These are phyloP conservation scores for Boletales sp. DNA, from an alignment of 768 basidiomycete genomes.

Conservation along the genomic window DNA sequence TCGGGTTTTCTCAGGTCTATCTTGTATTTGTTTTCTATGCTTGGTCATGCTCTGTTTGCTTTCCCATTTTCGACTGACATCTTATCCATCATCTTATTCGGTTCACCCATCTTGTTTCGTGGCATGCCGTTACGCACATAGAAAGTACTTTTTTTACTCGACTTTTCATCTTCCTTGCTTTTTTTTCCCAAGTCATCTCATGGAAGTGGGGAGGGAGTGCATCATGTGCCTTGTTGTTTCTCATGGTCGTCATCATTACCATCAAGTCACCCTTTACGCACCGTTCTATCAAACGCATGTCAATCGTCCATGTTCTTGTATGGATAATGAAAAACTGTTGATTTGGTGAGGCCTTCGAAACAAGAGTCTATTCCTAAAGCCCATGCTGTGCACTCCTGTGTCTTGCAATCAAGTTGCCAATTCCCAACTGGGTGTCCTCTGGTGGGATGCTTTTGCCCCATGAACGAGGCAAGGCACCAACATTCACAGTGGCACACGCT, in stretches of 20 bases:
- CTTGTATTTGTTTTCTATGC: conserved; percentile 13
- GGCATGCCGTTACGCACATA: conserved; percentile 28
- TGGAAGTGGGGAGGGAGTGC: too few relatives aligned
- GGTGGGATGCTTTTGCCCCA: too few relatives aligned
- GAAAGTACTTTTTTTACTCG: conserved; percentile 3
- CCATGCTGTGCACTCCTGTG: too few relatives aligned
- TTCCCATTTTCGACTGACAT: conserved; percentile 11
- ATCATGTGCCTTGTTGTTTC: conserved; percentile 13
- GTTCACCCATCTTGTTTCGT: conserved; percentile 12
- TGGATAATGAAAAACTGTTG: too few relatives aligned
- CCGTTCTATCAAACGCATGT: neutral
- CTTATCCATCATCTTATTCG: conserved; percentile 33
- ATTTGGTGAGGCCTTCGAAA: too few relatives aligned
- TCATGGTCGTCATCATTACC: conserved; percentile 12
- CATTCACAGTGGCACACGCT: too few relatives aligned
- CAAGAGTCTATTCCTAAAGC: too few relatives aligned
- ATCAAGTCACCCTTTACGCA: conserved; percentile 1
- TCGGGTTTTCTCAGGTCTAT: neutral
- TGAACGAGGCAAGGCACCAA: too few relatives aligned
- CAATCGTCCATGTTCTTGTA: neutral
- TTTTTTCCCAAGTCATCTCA: too few relatives aligned
- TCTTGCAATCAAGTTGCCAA: too few relatives aligned
- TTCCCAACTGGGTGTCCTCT: too few relatives aligned
- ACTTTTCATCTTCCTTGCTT: too few relatives aligned
- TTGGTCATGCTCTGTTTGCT: conserved; percentile 25